Evolutionary conservation across 2,329 filamentous ascomycete species (phyloP).

Genomic region (Verticillium nubilum): DNA sequence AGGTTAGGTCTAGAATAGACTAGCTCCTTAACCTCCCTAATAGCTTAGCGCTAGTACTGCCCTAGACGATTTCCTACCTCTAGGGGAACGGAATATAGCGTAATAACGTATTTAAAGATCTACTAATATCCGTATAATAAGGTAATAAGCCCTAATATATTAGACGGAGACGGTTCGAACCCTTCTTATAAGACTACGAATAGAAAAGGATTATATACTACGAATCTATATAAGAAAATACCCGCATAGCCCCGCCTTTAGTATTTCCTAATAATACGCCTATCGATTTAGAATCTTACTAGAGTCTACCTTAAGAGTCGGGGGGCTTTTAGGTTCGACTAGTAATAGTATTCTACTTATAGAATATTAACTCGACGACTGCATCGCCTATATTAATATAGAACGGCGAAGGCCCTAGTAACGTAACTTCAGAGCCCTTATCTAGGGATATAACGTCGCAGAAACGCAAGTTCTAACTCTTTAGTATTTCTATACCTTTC

Average conservation of each 20-base stretch:
- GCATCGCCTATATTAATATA: neutral
- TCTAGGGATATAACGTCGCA: neutral
- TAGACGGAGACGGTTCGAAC: too few relatives aligned
- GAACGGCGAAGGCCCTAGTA: neutral
- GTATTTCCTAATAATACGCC: too few relatives aligned
- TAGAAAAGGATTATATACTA: neutral
- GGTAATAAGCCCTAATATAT: slow-evolving; percentile 2
- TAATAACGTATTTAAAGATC: slow-evolving; percentile 9
- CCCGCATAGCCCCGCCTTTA: too few relatives aligned
- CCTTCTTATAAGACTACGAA: slow-evolving; percentile 9
- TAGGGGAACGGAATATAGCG: neutral
- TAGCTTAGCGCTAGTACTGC: too few relatives aligned
- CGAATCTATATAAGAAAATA: too few relatives aligned
- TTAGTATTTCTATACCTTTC: neutral
- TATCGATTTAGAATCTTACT: too few relatives aligned
- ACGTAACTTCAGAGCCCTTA: neutral
- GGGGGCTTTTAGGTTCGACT: too few relatives aligned
- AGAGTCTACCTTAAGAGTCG: too few relatives aligned
- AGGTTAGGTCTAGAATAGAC: too few relatives aligned
- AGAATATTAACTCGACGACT: neutral
- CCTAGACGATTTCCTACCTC: too few relatives aligned
- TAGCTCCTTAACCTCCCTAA: too few relatives aligned
- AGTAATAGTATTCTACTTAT: too few relatives aligned
- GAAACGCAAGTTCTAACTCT: neutral
- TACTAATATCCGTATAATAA: slow-evolving; percentile 11